Percentiles rank a stretch among this genome's conserved stretches.
phyloP scores from a whole-genome alignment of 495 filamentous ascomycete genomes.

The Peziza echinospora region DNA sequence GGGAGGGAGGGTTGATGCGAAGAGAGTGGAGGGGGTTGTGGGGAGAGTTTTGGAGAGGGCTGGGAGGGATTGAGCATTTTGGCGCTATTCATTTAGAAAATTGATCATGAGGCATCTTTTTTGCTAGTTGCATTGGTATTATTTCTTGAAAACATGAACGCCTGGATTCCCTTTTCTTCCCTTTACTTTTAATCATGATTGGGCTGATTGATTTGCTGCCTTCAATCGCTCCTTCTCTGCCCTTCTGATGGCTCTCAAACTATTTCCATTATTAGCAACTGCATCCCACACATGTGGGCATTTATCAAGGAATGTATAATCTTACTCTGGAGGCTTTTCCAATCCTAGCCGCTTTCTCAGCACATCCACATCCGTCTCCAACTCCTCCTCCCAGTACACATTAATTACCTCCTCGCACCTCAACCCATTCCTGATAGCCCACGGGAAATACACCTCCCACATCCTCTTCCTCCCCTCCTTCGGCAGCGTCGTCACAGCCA shows the following conservation, averaged over 20 bases:
- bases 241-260: conserved; percentile 54
- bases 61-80: not conserved
- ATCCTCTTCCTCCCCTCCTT: conserved; percentile 51
- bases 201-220: too few species aligned
- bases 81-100: too few species aligned
- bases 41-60: conserved; percentile 7
- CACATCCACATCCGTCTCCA: conserved; percentile 64
- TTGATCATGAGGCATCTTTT: too few species aligned
- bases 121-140: too few species aligned
- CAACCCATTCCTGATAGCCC: conserved; percentile 72
- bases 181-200: too few species aligned
- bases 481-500: conserved; percentile 51
- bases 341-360: conserved; percentile 54
- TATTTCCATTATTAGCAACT: conserved; percentile 2
- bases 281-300: too few species aligned
- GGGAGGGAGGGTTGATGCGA: conserved; percentile 1
- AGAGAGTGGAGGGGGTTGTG: conserved; percentile 12
- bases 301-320: not conserved
- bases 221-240: conserved; percentile 45
- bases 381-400: conserved; percentile 93
- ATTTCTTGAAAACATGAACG: too few species aligned
- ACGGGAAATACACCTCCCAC: conserved; percentile 56
- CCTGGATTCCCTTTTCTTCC: too few species aligned
- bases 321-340: conserved; percentile 59
- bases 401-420: conserved; percentile 67